Percentiles rank a stretch among this genome's conserved stretches.
phyloP scores from a whole-genome alignment of 2,329 filamentous ascomycete species.

The Cladosporium sp. region DNA sequence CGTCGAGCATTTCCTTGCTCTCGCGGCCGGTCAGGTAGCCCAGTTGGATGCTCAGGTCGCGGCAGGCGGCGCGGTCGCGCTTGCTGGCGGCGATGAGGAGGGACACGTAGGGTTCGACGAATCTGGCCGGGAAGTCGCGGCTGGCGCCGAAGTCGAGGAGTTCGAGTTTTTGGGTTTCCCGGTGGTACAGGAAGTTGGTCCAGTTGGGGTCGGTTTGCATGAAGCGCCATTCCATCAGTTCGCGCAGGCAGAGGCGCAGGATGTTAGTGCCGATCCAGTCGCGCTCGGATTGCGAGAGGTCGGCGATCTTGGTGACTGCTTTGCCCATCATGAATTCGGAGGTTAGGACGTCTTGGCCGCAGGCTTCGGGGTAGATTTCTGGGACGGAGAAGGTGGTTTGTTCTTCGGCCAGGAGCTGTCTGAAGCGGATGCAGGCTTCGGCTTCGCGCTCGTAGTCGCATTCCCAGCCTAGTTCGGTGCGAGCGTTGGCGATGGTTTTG shows the following conservation, averaged over 20 bases:
- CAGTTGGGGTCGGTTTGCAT: constrained; percentile 99
- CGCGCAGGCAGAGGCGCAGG: constrained; percentile 81
- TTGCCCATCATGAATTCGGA: constrained; percentile 87
- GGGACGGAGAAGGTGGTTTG: constrained; percentile 73
- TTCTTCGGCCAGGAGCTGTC: constrained; percentile 69
- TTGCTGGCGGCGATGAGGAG: constrained; percentile 76
- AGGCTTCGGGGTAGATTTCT: constrained; percentile 70
- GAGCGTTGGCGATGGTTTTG: constrained; percentile 94
- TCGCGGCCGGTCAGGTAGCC: constrained; percentile 93
- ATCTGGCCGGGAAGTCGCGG: constrained; percentile 74
- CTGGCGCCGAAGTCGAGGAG: constrained; percentile 94
- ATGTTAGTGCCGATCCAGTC: constrained; percentile 97
- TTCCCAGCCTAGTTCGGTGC: constrained; percentile 90
- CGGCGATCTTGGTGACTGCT: constrained; percentile 71
- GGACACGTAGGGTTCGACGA: constrained; percentile 73
- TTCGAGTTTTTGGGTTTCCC: constrained; percentile 63
- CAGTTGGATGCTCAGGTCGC: constrained; percentile 27
- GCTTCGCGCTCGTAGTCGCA: constrained; percentile 93
- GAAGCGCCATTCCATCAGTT: constrained; percentile 90
- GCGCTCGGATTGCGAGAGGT: constrained; percentile 73
- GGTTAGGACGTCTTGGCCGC: constrained; percentile 79
- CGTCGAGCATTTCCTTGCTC: constrained; percentile 77
- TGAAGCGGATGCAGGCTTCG: constrained; percentile 71
- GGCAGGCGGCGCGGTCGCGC: constrained; percentile 30
- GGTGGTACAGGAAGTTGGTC: constrained; percentile 96